Evolutionary conservation across 2,329 filamentous ascomycete species (phyloP).

Genomic region (Xylariaceae sp.): DNA sequence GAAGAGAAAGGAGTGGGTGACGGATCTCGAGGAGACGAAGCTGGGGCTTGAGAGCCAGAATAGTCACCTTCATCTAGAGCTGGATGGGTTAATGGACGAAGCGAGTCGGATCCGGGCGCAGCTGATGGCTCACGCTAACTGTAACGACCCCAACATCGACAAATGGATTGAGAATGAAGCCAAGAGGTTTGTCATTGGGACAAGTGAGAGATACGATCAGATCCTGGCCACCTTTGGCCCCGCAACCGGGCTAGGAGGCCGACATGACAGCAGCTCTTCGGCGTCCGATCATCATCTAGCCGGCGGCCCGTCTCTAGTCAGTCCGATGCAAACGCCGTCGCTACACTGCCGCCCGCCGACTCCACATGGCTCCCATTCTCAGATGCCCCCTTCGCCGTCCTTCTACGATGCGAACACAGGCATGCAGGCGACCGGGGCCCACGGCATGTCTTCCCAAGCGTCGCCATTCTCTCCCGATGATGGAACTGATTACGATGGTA

Average conservation of each 20-base stretch:
- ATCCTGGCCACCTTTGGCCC: constrained; percentile 22
- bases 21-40: constrained; percentile 45
- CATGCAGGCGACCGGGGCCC: background rate
- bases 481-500: constrained; percentile 19
- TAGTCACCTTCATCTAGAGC: constrained; percentile 40
- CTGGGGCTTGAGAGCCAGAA: constrained; percentile 42
- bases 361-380: no score
- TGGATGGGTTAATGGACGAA: constrained; percentile 40
- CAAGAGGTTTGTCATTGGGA: constrained; percentile 41
- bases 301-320: background rate
- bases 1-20: constrained; percentile 57
- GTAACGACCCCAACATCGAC: constrained; percentile 51
- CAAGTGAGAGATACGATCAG: constrained; percentile 29
- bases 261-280: constrained; percentile 12
- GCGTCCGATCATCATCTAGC: background rate
- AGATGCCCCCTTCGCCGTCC: background rate
- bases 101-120: constrained; percentile 45
- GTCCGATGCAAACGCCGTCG: background rate
- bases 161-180: constrained; percentile 52
- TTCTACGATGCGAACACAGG: background rate
- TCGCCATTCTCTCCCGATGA: constrained; percentile 4
- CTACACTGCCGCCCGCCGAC: no score
- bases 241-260: constrained; percentile 3
- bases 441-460: no score
- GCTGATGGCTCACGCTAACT: constrained; percentile 50